Evolutionary conservation across 23 red algal species (phyloP), one percentile per base, ranked within the genome.

Genomic region (Chondrus crispus): DNA sequence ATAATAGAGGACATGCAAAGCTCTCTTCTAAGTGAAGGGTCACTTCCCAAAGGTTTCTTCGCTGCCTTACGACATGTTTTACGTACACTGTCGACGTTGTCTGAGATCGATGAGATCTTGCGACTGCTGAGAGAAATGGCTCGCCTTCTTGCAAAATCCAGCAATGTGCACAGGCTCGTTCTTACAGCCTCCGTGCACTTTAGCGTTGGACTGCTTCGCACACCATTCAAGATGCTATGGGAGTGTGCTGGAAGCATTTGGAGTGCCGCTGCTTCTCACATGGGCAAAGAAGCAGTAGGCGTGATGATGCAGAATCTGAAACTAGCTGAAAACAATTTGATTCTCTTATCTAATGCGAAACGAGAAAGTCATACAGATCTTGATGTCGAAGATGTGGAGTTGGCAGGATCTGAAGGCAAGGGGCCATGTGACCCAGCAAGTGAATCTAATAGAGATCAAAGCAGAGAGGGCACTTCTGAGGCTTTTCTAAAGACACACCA

Each of bases 191-290:
- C 69, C 55, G 84, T 87, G 69, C 76, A 84, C 16, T 92, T 92
- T 22, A 40, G 62, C 74, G 38, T 84, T 47, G 89, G 89, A 20
- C 30, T 92, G 11, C 32, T 92, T 8, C 89, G 68, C 37, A 92
- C 79, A 16, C 76, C 76, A 43, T 45, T 92, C 54, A 79, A 74
- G 26, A 62, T 84, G n/a, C 43, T 92, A 9, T 92, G 89, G 89
- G 50, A 49, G 26, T 46, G 47, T 72, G 89, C 89, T 42, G 9
- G 57, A 58, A 55, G 62, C 37, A 37, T 92, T 5, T 54, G 72
- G 89, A 43, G 35, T 33, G 36, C 62, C n/a, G 77, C 69, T 72
- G 77, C 62, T 28, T 36, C 10, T 50, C 14, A 16, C 51, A n/a
- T 16, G 14, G 51, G 51, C n/a, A n/a, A 57, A 57, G 51, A 57